phyloP scores from a whole-genome alignment of 495 filamentous ascomycete genomes.

The Penicillium parvum region DNA sequence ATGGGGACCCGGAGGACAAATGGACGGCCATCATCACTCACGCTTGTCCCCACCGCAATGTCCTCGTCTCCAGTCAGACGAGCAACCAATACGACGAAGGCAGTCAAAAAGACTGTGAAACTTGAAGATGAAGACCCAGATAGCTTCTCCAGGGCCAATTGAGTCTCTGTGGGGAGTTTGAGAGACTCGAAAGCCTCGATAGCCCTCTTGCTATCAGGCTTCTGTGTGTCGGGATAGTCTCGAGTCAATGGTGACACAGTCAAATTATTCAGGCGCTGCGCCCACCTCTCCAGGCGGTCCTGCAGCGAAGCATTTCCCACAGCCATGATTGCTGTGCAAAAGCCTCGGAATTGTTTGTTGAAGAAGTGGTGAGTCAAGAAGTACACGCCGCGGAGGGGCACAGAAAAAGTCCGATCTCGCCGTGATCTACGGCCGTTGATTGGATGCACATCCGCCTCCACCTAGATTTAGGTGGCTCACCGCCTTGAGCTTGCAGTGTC shows the following conservation, averaged over 20 bases:
- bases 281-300: slow-evolving; percentile 48
- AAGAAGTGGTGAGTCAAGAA: slow-evolving; percentile 21
- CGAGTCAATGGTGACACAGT: slow-evolving; percentile 48
- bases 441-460: slow-evolving; percentile 18
- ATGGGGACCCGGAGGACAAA: slow-evolving; percentile 46
- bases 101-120: slow-evolving; percentile 45
- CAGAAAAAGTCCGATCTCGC: slow-evolving; percentile 27
- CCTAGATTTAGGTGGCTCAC: slow-evolving; percentile 5
- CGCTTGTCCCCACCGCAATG: slow-evolving; percentile 46
- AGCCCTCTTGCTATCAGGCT: slow-evolving; percentile 33
- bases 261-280: slow-evolving; percentile 43
- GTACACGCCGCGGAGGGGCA: slow-evolving; percentile 15
- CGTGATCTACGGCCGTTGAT: slow-evolving; percentile 9
- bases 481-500: neutral
- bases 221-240: slow-evolving; percentile 44
- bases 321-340: slow-evolving; percentile 32
- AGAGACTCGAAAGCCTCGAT: slow-evolving; percentile 50
- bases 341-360: slow-evolving; percentile 6
- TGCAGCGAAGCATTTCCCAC: slow-evolving; percentile 33
- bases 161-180: slow-evolving; percentile 31
- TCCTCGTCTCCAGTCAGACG: slow-evolving; percentile 53
- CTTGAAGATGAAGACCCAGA: slow-evolving; percentile 35
- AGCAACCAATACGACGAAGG: slow-evolving; percentile 45
- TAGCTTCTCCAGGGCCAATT: slow-evolving; percentile 39
- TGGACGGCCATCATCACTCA: slow-evolving; percentile 41